Evolutionary conservation across 306 rosid species (phyloP), one percentile per base, ranked within the genome.

Genomic region (Senna siamea): DNA sequence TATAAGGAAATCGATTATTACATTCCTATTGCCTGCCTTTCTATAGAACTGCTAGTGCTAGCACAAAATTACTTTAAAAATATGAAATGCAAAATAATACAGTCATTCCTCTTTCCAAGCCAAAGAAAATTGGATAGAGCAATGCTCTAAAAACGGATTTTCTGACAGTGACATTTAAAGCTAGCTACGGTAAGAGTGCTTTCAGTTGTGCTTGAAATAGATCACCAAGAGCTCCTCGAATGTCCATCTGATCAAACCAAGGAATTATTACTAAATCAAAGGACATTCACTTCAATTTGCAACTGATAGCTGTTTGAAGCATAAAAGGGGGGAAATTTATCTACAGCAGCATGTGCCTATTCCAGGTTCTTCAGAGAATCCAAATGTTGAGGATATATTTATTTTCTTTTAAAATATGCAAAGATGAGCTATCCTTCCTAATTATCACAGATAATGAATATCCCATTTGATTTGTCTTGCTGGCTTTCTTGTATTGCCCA

Each of bases 211-310:
- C 89, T 85, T 81, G 87, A 85, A 92, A 92, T 59, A 95, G 86
- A 83, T 95, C 97, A 44, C 92, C 99, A 30, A 95, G 98, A 35
- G 96, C 93, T 78, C 96, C 98, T 34, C 99, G 98, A 70, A 95
- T 79, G 68, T 95, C 98, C 93, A 95, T 92, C 99, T 95, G 92
- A 78, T 78, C 61, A 82, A 76, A 82, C 7, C 79, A 65, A 73
- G 13, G 67, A 59, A 73, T 43, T 60, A 73, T 78, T 75, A 83
- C 76, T 59, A 70, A 26, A 72, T 30, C 43, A 34, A n/a, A 37
- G 35, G 17, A 66, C 37, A 37, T 47, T 50, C 15, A 13, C 18
- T 60, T 18, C 46, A 9, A n/a, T n/a, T n/a, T n/a, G n/a, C n/a
- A n/a, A n/a, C n/a, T n/a, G n/a, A 2, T 7, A 26, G 40, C 8